These are phyloP conservation scores for Picochlorum sp. DNA, from an alignment of 139 green algal species.

Conservation along the genomic window DNA sequence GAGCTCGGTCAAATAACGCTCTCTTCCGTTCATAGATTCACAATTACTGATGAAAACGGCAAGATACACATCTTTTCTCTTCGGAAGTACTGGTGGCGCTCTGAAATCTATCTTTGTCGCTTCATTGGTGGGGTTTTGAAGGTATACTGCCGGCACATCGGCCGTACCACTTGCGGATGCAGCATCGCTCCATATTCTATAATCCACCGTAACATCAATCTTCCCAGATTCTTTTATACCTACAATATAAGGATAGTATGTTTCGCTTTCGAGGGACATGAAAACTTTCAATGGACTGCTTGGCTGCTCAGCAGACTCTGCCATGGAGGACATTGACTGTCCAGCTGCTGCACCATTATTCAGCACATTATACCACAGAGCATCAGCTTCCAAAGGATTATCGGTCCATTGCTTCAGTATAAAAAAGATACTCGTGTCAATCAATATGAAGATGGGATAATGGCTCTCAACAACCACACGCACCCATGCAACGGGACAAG, in stretches of 20 bases:
- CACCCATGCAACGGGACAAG: conserved; percentile 5
- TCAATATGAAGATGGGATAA: not conserved
- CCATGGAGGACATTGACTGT: not conserved
- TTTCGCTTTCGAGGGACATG: conserved; percentile 4
- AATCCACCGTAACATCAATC: conserved; percentile 5
- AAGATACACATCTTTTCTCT: not conserved
- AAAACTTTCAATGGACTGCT: not conserved
- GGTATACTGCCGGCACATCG: conserved; percentile 4
- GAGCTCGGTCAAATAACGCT: not conserved
- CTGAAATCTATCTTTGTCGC: conserved; percentile 5
- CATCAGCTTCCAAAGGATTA: not conserved
- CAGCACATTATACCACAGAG: conserved; percentile 8
- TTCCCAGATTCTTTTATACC: conserved; percentile 4
- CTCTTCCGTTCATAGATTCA: not conserved
- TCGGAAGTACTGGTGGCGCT: not conserved
- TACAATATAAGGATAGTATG: conserved; percentile 6
- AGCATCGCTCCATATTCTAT: conserved; percentile 4
- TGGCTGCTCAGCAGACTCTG: not conserved
- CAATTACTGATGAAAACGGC: conserved; percentile 2
- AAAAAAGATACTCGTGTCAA: not conserved
- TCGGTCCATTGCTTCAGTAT: conserved; percentile 5
- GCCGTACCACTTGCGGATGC: not conserved
- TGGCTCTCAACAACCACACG: not conserved
- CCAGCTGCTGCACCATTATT: not conserved
- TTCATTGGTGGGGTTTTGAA: not conserved